Evolutionary conservation across 2,329 filamentous ascomycete species (phyloP).

Genomic region (Colletotrichum nymphaeae): DNA sequence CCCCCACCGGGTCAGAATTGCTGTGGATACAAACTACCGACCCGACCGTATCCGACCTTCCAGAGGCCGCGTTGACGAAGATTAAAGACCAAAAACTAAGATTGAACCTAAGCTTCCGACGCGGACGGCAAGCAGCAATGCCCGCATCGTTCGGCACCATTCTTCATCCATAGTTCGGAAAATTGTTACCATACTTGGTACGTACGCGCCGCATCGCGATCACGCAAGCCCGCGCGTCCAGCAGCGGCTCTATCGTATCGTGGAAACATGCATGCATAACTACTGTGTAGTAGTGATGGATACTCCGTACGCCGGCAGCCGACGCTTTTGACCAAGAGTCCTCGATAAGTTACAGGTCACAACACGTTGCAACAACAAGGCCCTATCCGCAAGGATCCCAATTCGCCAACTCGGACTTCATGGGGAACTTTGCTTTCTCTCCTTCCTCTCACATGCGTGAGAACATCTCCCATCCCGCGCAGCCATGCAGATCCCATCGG

Average conservation of each 20-base stretch:
- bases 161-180: too few species aligned
- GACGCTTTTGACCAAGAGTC: slow-evolving; percentile 1
- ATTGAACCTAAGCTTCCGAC: background rate
- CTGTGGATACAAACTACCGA: background rate
- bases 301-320: background rate
- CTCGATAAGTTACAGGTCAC: too few species aligned
- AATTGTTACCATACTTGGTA: background rate
- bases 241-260: background rate
- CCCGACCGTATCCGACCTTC: too few species aligned
- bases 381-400: background rate
- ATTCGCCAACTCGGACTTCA: background rate
- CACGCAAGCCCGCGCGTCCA: slow-evolving; percentile 10
- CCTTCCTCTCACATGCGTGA: slow-evolving; percentile 1
- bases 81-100: background rate
- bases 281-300: background rate
- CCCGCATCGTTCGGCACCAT: too few species aligned
- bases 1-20: background rate
- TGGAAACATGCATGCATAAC: background rate
- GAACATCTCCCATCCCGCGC: slow-evolving; percentile 15
- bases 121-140: background rate
- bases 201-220: background rate
- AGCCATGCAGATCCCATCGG: slow-evolving; percentile 12
- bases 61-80: background rate
- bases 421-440: background rate
- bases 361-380: background rate